Base-by-base conservation (phyloP, 768 basidiomycete species). In the Tephrocybe sp. region DNA sequence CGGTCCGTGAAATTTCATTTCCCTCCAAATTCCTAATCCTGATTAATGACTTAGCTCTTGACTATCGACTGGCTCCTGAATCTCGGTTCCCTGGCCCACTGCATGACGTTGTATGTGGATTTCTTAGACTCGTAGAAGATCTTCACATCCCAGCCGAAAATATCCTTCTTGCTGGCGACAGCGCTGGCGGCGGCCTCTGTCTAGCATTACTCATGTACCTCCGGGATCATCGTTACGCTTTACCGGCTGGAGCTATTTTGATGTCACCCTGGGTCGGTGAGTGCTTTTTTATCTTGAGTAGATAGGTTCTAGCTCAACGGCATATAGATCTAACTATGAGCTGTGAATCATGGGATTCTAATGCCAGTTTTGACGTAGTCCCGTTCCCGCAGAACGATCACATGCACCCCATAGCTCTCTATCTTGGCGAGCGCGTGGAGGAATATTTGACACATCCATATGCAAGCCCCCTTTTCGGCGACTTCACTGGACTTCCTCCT, bases 321-420 rank as follows among this genome's bases (percentile, higher is more conserved):
- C 41, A 49, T 40, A 21, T 56, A 91, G 92, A 95, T 66, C 69
- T 99, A 54, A 97, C 97, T 0, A 91, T 97, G 83, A 94, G 92
- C 57, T 97, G 94, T 64, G 91, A 94, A 48, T 95, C 93, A n/a
- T 98, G 95, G 92, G 92, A 95, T 24, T 89, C 88, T 48, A 97
- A 97, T 65, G 83, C 87, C 22, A 69, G 76, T n/a, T 94, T 76
- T 64, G 92, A 94, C 64, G 83, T 94, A 38, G 81, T 94, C 1
- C 86, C 89, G 2, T 75, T 76, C 41, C 90, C 90, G 1, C 72
- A 78, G 31, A 84, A 84, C 50, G 90, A 92, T 61, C 93, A 94
- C 64, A 76, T 97, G 61, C 90, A 98, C 63, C 95, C 95, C 1
- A 86, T 99, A 45, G 81, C 83, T n/a, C 86, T 94, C 59, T 97